These are phyloP conservation scores for Myxozyma nipponensis DNA, from an alignment of 805 yeast species.

Conservation along the genomic window DNA sequence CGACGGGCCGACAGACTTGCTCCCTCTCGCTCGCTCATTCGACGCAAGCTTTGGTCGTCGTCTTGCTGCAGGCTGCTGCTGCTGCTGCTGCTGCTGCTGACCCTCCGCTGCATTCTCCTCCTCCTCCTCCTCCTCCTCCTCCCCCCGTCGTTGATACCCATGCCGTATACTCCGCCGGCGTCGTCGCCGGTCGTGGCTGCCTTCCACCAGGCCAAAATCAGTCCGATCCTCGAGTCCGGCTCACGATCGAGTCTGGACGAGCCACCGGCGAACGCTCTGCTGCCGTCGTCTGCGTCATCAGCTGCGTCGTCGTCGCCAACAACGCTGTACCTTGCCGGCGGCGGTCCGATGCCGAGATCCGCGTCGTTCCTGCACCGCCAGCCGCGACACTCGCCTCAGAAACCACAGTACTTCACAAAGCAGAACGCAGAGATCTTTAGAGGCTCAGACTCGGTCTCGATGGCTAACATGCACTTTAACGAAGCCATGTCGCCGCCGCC, in stretches of 20 bases:
- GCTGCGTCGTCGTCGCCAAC: slow-evolving; percentile 11
- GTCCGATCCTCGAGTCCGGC: not conserved
- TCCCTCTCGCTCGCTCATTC: too few relatives aligned
- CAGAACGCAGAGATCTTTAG: slow-evolving; percentile 4
- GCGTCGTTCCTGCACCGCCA: slow-evolving; percentile 16
- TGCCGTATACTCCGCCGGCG: slow-evolving; percentile 29
- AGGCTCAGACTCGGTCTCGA: slow-evolving; percentile 3
- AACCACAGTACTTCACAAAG: slow-evolving; percentile 10
- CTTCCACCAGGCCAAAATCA: not conserved
- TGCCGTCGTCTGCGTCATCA: not conserved
- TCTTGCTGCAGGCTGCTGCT: too few relatives aligned
- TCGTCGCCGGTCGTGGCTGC: slow-evolving; percentile 8
- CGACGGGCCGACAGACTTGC: too few relatives aligned
- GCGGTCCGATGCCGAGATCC: slow-evolving; percentile 11
- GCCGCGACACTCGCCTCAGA: slow-evolving; percentile 15
- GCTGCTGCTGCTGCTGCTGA: too few relatives aligned
- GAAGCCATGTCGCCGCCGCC: slow-evolving; percentile 6
- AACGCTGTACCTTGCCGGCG: slow-evolving; percentile 18
- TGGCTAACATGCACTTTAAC: slow-evolving; percentile 2
- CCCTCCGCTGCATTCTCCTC: too few relatives aligned
- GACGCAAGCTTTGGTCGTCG: too few relatives aligned
- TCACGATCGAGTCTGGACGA: too few relatives aligned
- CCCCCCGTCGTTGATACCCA: too few relatives aligned
- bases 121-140: too few relatives aligned
- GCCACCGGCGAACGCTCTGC: not conserved